Base-by-base conservation (phyloP, 441 rosid species). In the Populus trichocarpa region DNA sequence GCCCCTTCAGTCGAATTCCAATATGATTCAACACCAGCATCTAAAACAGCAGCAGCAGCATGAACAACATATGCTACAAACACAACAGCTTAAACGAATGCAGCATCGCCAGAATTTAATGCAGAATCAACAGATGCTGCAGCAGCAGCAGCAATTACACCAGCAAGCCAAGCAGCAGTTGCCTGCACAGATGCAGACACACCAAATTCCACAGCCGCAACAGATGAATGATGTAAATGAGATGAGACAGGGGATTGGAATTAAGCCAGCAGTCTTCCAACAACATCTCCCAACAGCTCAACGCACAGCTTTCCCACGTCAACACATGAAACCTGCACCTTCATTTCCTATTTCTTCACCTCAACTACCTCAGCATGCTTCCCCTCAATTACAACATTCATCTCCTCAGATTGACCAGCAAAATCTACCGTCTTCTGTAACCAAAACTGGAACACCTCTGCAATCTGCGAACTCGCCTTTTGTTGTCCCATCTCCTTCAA, bases 401-500 rank as follows among this genome's bases (percentile, higher is more conserved):
- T 96, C 99, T 83, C 98, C 98, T 63, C 98, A 91, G 88, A 78
- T 93, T 74, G 98, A 96, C 84, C 99, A 93, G 87, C 96, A 93
- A 85, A 91, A 83, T 81, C 78, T 88, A 40, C 80, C 81, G 4
- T 40, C 88, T 80, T 81, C 96, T 66, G 77, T 89, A 73, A 85
- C 86, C 76, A 91, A 87, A 86, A 78, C 81, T 72, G 96, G 97
- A 80, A 94, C 97, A 36, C 98, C 98, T 63, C 83, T 88, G 85
- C 99, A 91, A 80, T 87, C 97, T 80, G 91, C 92, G 69, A 90
- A 80, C 81, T 96, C 98, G 28, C 97, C 98, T 67, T 89, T 90
- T 75, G 84, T 92, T 78, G 91, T 85, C 69, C 95, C 96, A 68
- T 94, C 99, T 80, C 97, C 98, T 86, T 84, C 97, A 71, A 92